These are phyloP conservation scores for Populus tomentosa DNA, from an alignment of 441 rosid genomes.

Conservation along the genomic window DNA sequence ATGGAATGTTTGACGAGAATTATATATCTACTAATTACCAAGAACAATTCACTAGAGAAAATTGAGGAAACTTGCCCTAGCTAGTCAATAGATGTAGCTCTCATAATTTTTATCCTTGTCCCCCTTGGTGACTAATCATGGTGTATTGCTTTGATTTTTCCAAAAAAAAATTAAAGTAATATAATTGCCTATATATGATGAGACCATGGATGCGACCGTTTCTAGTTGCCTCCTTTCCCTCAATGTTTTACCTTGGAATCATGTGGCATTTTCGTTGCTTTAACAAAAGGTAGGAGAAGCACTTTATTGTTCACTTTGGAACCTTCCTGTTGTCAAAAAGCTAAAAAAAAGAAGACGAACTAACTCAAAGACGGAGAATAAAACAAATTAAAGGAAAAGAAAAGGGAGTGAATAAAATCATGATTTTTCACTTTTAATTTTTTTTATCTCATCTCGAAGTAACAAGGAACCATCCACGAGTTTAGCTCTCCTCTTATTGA, in stretches of 20 bases:
- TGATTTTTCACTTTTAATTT: not conserved
- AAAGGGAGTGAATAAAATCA: not conserved
- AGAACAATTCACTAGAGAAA: not conserved
- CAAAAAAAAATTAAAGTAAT: not conserved
- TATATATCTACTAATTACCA: too few relatives aligned
- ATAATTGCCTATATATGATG: too few relatives aligned
- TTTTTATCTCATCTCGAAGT: not conserved
- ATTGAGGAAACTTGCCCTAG: not conserved
- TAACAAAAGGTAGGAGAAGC: not conserved
- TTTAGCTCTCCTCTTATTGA: not conserved
- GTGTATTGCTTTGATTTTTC: not conserved
- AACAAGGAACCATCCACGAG: not conserved
- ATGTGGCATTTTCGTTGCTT: not conserved
- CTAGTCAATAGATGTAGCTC: not conserved
- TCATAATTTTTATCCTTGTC: not conserved
- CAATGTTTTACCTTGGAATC: not conserved
- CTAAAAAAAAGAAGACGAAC: not conserved
- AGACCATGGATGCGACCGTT: not conserved
- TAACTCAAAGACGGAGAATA: not conserved
- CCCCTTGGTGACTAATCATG: not conserved
- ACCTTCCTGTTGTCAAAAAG: constrained; percentile 4
- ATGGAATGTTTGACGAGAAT: too few relatives aligned
- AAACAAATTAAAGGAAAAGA: not conserved
- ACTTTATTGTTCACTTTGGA: not conserved
- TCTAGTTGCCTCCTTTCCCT: not conserved